Base-by-base conservation (phyloP, 768 basidiomycete genomes). In the Xanthoconium stramineum region DNA sequence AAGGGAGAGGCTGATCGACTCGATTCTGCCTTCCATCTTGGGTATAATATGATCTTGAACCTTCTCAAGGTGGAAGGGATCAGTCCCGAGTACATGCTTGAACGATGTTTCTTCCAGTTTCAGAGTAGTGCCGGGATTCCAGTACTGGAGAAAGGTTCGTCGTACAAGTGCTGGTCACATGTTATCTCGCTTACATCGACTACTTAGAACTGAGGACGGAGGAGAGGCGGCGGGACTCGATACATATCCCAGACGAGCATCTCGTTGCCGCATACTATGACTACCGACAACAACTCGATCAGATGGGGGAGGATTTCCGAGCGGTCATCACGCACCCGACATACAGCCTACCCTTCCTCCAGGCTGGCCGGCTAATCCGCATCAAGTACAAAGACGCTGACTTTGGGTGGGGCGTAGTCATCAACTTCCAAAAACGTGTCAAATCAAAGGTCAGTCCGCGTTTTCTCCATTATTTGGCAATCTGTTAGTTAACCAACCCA, bases 1-100 rank as follows among this genome's bases (percentile, higher is more conserved):
- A 98, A 98, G 72, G 97, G 97, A 45, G 89, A 96, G 76, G 94
- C 97, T 5, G 96, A 99, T 70, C 80, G 95, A 47, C 78, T 99
- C 49, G 94, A 98, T 72, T 99, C 97, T 7, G 97, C 97, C 5
- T 99, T 99, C 78, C 94, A 98, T 74, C 77, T 99, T 14, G 96
- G 97, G 17, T 99, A 99, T 73, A 99, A 99, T 72, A 99, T 99
- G 97, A 83, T 99, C 33, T 77, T 99, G 68, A 99, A 98, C 73
- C 74, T 99, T 61, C 95, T 99, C 85, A 89, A 98, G 69, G 97
- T 99, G 17, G 97, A 99, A 72, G 96, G 95, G 6, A 87, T 99
- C 63, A 98, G 92, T 64, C 97, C 97, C 7, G 97, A 99, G 74
- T 98, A 82, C 71, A 98, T 99, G 96, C 80, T 99, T 12, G 92